Evolutionary conservation across 495 filamentous ascomycete species (phyloP), one percentile per base, ranked within the genome.

Genomic region (Margaritispora aquatica): DNA sequence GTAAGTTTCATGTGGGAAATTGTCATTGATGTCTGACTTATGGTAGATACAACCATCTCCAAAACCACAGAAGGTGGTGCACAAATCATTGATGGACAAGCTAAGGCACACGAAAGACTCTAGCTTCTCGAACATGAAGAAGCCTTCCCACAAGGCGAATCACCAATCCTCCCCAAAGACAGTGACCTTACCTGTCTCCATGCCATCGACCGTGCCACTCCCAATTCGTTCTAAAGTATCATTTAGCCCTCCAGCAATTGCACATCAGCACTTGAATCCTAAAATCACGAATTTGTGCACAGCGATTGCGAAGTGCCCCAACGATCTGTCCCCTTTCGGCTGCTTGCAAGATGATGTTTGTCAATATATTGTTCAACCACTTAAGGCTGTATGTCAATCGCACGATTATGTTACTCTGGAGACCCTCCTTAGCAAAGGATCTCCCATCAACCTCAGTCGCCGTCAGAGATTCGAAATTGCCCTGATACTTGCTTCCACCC

Each of bases 401-500:
- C 38, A 50, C 8, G 34, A 60, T 23, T 57, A 59, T 17, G 34
- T 61, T 19, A 66, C 61, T 9, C 63, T 71, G 5, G 57, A 67
- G n/a, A 56, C 26, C 0, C 31, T 71, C 20, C 55, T 71, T 0
- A 58, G 55, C 19, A 61, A 55, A 46, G 23, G 0, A 10, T 66
- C 57, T 17, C 17, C 41, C 5, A 53, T 62, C 26, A 47, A 19
- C 1, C 51, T 70, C 17, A 66, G 47, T 2, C 62, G 70, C n/a
- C 60, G 65, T 1, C 55, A 72, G 51, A 67, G 68, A 15, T 70
- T 65, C 11, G 53, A 54, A 23, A 60, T 70, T 23, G 66, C 66
- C 8, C 60, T 66, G 21, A 58, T 67, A n/a, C 52, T 71, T 1
- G 53, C 67, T 15, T 68, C 60, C 2, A 66, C 61, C 26, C 53